These are phyloP conservation scores for Tetramitus jugosus DNA, from an alignment of 208 protist species.

Conservation along the genomic window DNA sequence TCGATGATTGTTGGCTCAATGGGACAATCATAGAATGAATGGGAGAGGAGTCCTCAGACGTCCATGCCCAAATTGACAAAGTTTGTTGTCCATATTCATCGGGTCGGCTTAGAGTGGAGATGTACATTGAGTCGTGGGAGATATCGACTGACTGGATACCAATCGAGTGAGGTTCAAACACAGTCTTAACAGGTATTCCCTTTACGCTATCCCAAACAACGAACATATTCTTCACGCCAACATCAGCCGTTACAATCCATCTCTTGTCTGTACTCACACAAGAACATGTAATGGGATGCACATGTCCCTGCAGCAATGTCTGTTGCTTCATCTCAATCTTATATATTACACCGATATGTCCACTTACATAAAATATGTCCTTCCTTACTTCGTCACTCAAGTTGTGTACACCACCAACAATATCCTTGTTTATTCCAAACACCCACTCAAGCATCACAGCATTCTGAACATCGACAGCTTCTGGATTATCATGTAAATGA, in stretches of 20 bases:
- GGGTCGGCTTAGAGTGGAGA: constrained; percentile 65
- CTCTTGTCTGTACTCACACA: constrained; percentile 59
- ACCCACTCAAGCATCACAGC: constrained; percentile 77
- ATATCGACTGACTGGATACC: constrained; percentile 74
- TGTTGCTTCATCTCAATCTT: constrained; percentile 70
- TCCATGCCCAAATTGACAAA: constrained; percentile 82
- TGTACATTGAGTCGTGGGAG: constrained; percentile 66
- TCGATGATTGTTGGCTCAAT: too few species aligned
- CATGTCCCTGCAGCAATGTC: constrained; percentile 73
- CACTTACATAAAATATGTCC: constrained; percentile 75
- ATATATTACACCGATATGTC: constrained; percentile 78
- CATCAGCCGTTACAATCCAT: constrained; percentile 80
- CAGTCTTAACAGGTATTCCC: constrained; percentile 57
- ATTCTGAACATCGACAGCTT: too few species aligned
- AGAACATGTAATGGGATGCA: constrained; percentile 38
- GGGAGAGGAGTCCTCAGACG: constrained; percentile 28
- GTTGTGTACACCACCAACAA: constrained; percentile 67
- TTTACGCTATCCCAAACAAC: constrained; percentile 83
- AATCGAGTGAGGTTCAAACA: constrained; percentile 56
- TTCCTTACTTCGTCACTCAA: constrained; percentile 49
- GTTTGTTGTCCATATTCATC: constrained; percentile 57
- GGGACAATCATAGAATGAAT: constrained; percentile 48
- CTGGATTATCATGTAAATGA: too few species aligned
- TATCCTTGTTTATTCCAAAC: constrained; percentile 79
- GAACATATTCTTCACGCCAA: constrained; percentile 68